Evolutionary conservation across 257 asterid species (phyloP).

Genomic region (Thymus quinquecostatus): DNA sequence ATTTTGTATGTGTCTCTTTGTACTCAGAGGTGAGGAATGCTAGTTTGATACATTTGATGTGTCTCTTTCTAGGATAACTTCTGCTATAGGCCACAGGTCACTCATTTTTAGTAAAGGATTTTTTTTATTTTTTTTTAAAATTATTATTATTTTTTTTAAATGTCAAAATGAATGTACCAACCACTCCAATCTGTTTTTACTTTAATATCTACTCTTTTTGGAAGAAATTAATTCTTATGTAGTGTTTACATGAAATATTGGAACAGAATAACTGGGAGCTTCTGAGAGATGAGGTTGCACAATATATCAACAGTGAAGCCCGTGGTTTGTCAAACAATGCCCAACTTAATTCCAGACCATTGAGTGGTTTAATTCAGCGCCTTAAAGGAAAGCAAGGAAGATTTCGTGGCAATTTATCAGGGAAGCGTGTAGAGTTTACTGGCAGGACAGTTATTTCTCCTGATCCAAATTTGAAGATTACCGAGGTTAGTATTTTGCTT

Average conservation of each 20-base stretch:
- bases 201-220: constrained; percentile 17
- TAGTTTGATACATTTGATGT: not conserved
- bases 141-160: too few relatives aligned
- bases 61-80: too few relatives aligned
- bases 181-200: constrained; percentile 2
- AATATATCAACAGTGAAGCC: constrained; percentile 77
- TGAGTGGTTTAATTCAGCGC: constrained; percentile 93
- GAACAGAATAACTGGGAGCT: constrained; percentile 64
- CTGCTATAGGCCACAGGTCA: too few relatives aligned
- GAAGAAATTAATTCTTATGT: constrained; percentile 25
- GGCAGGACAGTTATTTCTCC: constrained; percentile 99
- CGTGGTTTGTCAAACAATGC: constrained; percentile 54
- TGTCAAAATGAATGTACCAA: constrained; percentile 4
- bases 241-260: constrained; percentile 28
- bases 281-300: constrained; percentile 84
- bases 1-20: not conserved
- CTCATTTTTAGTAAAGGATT: not conserved
- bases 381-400: constrained; percentile 97
- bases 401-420: constrained; percentile 88
- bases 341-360: constrained; percentile 43
- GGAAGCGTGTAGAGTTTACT: constrained; percentile 95
- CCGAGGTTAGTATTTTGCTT: constrained; percentile 58
- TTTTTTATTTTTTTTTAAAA: not conserved
- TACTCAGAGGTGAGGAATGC: not conserved
- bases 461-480: constrained; percentile 88